Conservation (phyloP, 148 eudicot genomes). For the Vaccinium myrtillus region DNA sequence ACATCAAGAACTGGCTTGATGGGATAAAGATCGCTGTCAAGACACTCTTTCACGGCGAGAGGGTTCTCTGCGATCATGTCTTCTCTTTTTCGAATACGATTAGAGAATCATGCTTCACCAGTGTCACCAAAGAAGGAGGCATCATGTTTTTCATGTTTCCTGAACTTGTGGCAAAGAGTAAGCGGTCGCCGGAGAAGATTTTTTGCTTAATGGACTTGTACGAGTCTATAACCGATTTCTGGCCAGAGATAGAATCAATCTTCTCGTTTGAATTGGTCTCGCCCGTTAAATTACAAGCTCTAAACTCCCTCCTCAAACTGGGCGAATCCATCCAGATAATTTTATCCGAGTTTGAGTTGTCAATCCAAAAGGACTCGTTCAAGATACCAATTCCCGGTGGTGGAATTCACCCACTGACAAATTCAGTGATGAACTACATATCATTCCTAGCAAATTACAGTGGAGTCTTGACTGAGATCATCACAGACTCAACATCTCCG, state of each 20-base stretch:
- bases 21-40: slow-evolving; percentile 17
- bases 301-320: slow-evolving; percentile 23
- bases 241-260: slow-evolving; percentile 40
- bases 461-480: slow-evolving; percentile 20
- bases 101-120: slow-evolving; percentile 22
- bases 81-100: slow-evolving; percentile 23
- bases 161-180: slow-evolving; percentile 25
- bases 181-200: slow-evolving; percentile 24
- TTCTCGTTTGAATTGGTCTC: slow-evolving; percentile 28
- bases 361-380: slow-evolving; percentile 28
- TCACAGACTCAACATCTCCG: slow-evolving; percentile 2
- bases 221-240: slow-evolving; percentile 25
- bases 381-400: slow-evolving; percentile 25
- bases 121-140: slow-evolving; percentile 24
- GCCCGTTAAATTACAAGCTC: slow-evolving; percentile 28
- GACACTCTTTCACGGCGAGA: slow-evolving; percentile 29
- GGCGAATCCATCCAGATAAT: slow-evolving; percentile 10
- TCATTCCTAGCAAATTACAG: slow-evolving; percentile 21
- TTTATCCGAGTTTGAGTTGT: slow-evolving; percentile 27
- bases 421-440: slow-evolving; percentile 19
- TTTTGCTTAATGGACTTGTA: slow-evolving; percentile 23
- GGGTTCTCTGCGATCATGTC: slow-evolving; percentile 29
- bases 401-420: slow-evolving; percentile 32
- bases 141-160: slow-evolving; percentile 27
- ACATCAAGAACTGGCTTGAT: slow-evolving; percentile 25